Base-by-base conservation (phyloP, 768 basidiomycete species). In the Rickenella mellea region DNA sequence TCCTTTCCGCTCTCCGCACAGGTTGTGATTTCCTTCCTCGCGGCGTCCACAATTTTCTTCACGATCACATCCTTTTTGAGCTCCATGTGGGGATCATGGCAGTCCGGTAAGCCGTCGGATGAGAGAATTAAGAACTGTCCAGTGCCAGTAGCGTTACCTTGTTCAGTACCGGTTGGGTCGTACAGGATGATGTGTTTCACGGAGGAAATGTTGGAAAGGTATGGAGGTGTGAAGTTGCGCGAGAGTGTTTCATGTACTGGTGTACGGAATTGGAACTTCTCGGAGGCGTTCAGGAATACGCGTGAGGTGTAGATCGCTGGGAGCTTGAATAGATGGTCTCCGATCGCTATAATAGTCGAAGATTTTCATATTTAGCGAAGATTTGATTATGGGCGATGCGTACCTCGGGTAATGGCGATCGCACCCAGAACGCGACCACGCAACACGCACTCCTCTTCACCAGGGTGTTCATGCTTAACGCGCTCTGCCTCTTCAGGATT, bases 341-440 rank as follows among this genome's bases (percentile, higher is more conserved):
- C 76, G 37, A 77, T 51, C 11, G 75, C 75, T 78, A 42, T 1
- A 1, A 21, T 27, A 28, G 28, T 6, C 31, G 24, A 5, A 27
- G 20, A 22, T 43, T 37, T 40, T 47, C 15, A 39, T 45, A n/a
- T 29, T 45, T n/a, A 39, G 43, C 2, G 14, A 39, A 19, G 15
- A n/a, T n/a, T n/a, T n/a, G 9, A 15, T 10, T 11, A 6, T 14
- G 17, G 22, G 12, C 36, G 41, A 40, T 37, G 70, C 76, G 52
- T 55, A 85, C 84, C 81, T 61, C 85, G 71, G 51, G 80, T 82
- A 40, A 83, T 83, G 3, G 83, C 81, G 22, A 88, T 73, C 43
- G 81, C 82, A 42, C 85, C 85, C 40, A 87, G 74, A 39, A 87
- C 77, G 39, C 85, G 70, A 49, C 69, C 65, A 47, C 83, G 75